Conservation (phyloP, 768 basidiomycete species). For the Rhodotorula graminis region DNA sequence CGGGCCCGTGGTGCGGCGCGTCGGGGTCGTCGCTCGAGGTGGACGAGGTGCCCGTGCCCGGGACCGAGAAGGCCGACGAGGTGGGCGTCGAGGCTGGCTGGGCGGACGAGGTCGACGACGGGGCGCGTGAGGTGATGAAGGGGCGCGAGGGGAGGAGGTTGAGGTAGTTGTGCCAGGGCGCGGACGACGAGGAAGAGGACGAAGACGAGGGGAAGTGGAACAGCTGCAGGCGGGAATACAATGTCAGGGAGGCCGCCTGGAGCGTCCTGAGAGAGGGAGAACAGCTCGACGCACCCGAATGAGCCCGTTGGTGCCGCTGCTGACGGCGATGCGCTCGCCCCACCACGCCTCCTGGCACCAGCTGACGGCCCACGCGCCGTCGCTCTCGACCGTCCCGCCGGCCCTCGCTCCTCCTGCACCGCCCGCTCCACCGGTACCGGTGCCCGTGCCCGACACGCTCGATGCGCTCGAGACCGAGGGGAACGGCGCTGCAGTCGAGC, state of each 20-base stretch:
- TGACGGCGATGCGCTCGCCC: conserved; percentile 81
- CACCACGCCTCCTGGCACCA: conserved; percentile 97
- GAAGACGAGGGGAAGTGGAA: conserved; percentile 58
- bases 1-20: conserved; percentile 45
- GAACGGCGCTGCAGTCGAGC: conserved; percentile 30
- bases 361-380: conserved; percentile 85
- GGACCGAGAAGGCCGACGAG: background rate
- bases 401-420: conserved; percentile 44
- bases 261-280: no score
- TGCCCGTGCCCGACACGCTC: conserved; percentile 3
- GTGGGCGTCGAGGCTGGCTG: background rate
- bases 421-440: conserved; percentile 47
- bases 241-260: background rate
- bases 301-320: conserved; percentile 64
- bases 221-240: conserved; percentile 53
- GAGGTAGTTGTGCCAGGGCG: conserved; percentile 53
- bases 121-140: conserved; percentile 44
- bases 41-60: background rate
- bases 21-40: conserved; percentile 45
- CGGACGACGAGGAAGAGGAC: conserved; percentile 44
- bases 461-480: conserved; percentile 22
- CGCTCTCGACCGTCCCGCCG: conserved; percentile 62
- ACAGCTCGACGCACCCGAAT: conserved; percentile 62
- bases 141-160: conserved; percentile 44
- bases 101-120: background rate